Evolutionary conservation across 805 yeast species (phyloP).

Genomic region (Pichia pseudocactophila): DNA sequence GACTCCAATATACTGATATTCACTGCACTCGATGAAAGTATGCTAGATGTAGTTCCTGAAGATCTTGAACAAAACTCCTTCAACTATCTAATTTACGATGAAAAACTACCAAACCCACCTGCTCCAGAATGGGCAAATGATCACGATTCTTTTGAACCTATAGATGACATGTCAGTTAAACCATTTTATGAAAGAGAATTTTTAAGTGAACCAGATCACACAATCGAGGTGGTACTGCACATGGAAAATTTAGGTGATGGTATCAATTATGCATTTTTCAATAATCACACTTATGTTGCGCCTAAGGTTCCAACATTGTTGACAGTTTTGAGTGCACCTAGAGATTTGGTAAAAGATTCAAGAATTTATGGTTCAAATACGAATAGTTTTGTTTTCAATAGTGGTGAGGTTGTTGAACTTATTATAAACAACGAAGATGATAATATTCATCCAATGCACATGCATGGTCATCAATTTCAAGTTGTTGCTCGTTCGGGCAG

Average conservation of each 20-base stretch:
- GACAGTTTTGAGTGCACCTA: conserved; percentile 54
- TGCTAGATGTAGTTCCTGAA: conserved; percentile 62
- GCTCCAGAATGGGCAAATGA: conserved; percentile 16
- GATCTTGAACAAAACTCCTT: conserved; percentile 48
- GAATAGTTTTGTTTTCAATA: conserved; percentile 50
- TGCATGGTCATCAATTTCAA: conserved; percentile 90
- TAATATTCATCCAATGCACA: conserved; percentile 93
- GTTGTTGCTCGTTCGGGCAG: conserved; percentile 56
- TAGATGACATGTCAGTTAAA: conserved; percentile 39
- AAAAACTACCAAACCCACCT: conserved; percentile 18
- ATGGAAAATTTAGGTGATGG: conserved; percentile 72
- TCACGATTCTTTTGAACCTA: conserved; percentile 23
- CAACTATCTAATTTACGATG: conserved; percentile 46
- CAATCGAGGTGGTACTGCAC: conserved; percentile 46
- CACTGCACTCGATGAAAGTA: conserved; percentile 51
- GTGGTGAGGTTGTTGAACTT: conserved; percentile 61
- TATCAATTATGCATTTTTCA: conserved; percentile 68
- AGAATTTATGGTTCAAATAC: conserved; percentile 69
- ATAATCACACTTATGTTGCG: conserved; percentile 50
- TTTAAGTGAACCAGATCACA: conserved; percentile 54
- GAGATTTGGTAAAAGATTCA: conserved; percentile 39
- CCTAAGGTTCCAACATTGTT: conserved; percentile 68
- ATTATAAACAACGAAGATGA: conserved; percentile 76
- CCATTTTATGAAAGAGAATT: conserved; percentile 34
- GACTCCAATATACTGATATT: conserved; percentile 49